Evolutionary conservation across 2,329 filamentous ascomycete genomes (phyloP).

Genomic region (Apiospora marii): DNA sequence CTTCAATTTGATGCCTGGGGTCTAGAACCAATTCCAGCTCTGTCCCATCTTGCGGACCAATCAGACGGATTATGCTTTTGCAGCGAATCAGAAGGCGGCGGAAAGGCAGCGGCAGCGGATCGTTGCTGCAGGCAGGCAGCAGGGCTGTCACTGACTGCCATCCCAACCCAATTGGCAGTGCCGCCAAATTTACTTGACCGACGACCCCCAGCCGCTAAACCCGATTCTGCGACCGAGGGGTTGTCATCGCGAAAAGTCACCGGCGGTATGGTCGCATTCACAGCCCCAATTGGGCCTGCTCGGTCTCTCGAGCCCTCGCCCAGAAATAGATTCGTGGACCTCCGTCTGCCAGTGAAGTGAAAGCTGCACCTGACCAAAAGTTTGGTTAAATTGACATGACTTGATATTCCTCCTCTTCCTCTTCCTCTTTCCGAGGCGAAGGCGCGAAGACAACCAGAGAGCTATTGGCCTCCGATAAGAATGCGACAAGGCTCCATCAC

Average conservation of each 20-base stretch:
- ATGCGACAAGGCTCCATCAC: background rate
- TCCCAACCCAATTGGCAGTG: background rate
- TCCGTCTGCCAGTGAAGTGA: background rate
- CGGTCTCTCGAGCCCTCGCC: background rate
- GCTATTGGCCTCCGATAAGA: background rate
- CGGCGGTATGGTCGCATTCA: background rate
- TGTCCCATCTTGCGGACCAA: background rate
- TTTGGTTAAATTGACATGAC: background rate
- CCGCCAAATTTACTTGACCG: constrained; percentile 5
- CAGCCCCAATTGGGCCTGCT: constrained; percentile 20
- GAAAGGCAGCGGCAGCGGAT: background rate
- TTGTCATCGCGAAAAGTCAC: constrained; percentile 19
- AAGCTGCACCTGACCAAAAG: background rate
- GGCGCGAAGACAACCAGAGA: no score
- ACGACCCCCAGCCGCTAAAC: constrained; percentile 28
- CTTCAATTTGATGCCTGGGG: no score
- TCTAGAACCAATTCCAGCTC: background rate
- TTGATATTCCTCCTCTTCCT: background rate
- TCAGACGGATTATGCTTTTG: background rate
- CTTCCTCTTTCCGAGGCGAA: background rate
- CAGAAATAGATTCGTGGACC: background rate
- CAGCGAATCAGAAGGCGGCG: background rate
- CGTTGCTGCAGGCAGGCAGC: background rate
- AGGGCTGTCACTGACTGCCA: background rate
- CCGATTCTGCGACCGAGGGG: constrained; percentile 31